A percentile compares a stretch with the other conserved stretches of the same genome.
Evolutionary conservation across 106 monocot species (phyloP).

Genomic region (Chionographis japonica): DNA sequence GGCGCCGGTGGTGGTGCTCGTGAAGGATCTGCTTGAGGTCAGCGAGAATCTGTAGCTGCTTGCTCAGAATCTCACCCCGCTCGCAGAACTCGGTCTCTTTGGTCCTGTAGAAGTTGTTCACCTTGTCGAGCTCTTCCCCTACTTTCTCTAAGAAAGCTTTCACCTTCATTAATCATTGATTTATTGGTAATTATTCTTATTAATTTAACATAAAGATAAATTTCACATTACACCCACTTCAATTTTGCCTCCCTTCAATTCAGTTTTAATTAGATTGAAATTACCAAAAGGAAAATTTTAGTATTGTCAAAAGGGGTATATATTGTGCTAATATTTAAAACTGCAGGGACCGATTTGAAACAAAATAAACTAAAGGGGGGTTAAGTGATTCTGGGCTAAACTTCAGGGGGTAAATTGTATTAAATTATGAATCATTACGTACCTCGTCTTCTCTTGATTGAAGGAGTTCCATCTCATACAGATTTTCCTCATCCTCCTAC

Average conservation of each 20-base stretch:
- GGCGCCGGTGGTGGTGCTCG: constrained; percentile 43
- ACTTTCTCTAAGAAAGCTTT: constrained; percentile 63
- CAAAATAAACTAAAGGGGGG: background rate
- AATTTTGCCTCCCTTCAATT: too few relatives aligned
- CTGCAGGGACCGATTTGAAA: too few relatives aligned
- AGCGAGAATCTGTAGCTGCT: constrained; percentile 79
- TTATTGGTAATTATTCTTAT: too few relatives aligned
- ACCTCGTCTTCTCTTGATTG: constrained; percentile 71
- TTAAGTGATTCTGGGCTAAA: too few relatives aligned
- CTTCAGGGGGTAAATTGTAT: too few relatives aligned
- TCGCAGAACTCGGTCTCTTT: constrained; percentile 79
- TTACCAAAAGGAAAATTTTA: too few relatives aligned
- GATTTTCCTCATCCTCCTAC: constrained; percentile 49
- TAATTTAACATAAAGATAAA: background rate
- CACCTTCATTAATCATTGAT: constrained; percentile 28
- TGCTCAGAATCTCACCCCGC: constrained; percentile 60
- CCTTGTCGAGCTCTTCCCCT: constrained; percentile 79
- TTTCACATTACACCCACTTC: background rate
- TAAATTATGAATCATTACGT: background rate
- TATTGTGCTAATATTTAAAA: background rate
- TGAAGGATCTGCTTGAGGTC: constrained; percentile 77
- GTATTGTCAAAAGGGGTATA: too few relatives aligned
- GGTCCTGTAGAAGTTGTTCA: constrained; percentile 60
- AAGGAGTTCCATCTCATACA: constrained; percentile 52
- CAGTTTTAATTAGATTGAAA: too few relatives aligned